phyloP scores from a whole-genome alignment of 2,329 filamentous ascomycete genomes.

The Monosporascus sp. region DNA sequence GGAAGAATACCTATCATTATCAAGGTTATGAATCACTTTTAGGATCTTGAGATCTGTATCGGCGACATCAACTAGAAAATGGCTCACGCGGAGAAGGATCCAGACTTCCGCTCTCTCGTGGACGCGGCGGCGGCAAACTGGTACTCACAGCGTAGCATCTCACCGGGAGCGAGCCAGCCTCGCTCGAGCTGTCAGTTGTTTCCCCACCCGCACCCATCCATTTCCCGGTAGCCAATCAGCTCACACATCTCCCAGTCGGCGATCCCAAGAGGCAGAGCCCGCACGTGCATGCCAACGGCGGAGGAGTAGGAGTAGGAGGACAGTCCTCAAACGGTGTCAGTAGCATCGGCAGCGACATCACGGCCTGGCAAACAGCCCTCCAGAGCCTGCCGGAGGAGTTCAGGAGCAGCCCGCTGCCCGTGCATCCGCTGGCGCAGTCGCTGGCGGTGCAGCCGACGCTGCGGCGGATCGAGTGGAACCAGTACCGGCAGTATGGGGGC shows the following conservation, averaged over 20 bases:
- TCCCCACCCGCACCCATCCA: background rate
- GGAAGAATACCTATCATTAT: too few relatives aligned
- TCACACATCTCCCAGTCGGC: background rate
- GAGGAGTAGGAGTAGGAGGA: background rate
- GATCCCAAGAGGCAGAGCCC: background rate
- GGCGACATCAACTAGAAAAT: too few relatives aligned
- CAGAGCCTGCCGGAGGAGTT: slow-evolving; percentile 17
- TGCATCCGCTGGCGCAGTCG: slow-evolving; percentile 17
- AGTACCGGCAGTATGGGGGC: slow-evolving; percentile 17
- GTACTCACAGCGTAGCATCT: slow-evolving; percentile 15
- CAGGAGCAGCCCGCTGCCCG: slow-evolving; percentile 4
- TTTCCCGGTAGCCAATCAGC: background rate
- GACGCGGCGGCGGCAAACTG: slow-evolving; percentile 19
- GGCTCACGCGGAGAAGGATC: background rate
- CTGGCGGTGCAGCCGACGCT: slow-evolving; percentile 16
- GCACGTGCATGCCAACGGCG: background rate
- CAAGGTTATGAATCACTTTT: too few relatives aligned
- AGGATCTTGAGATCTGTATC: too few relatives aligned
- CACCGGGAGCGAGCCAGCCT: slow-evolving; percentile 2
- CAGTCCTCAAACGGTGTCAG: background rate
- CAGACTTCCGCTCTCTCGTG: slow-evolving; percentile 14
- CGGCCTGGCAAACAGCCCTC: slow-evolving; percentile 19
- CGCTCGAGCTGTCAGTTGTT: background rate
- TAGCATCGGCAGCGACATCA: slow-evolving; percentile 12
- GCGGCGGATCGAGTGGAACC: slow-evolving; percentile 23